Percentiles rank a stretch among this genome's conserved stretches.
These are phyloP conservation scores for Solanum appendiculatum DNA, from an alignment of 257 asterid genomes.

Conservation along the genomic window DNA sequence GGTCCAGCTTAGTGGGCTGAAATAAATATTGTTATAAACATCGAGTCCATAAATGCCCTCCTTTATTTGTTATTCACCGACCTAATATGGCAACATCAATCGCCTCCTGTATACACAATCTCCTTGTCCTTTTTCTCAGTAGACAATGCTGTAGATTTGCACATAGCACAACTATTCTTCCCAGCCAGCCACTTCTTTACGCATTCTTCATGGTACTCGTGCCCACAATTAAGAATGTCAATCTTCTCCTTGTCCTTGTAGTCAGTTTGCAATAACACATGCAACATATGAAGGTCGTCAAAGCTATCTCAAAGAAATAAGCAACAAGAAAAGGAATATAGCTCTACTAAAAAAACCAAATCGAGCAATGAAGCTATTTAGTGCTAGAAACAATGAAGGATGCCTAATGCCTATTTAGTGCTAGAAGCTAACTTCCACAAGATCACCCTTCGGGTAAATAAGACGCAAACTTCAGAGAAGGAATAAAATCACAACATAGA, in stretches of 20 bases:
- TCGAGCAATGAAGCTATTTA: no score
- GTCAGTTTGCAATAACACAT: constrained; percentile 26
- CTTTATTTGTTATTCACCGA: no score
- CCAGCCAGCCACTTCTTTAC: constrained; percentile 51
- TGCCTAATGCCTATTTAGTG: no score
- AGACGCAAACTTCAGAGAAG: not conserved
- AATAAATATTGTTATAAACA: no score
- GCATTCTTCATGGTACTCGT: constrained; percentile 38
- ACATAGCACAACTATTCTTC: constrained; percentile 63
- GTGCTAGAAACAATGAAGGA: no score
- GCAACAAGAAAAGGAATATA: not conserved
- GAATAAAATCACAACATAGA: not conserved
- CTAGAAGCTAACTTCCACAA: no score
- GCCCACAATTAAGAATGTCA: constrained; percentile 10
- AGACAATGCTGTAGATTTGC: constrained; percentile 55
- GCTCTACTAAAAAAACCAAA: no score
- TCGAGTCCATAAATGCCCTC: no score
- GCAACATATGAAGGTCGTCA: not conserved
- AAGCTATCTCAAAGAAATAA: not conserved
- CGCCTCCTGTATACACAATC: not conserved
- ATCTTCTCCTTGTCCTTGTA: constrained; percentile 33
- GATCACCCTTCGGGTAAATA: not conserved
- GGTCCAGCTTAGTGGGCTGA: no score
- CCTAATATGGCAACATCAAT: no score
- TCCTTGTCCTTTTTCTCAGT: constrained; percentile 13